Evolutionary conservation across 176 grass and related monocot species (phyloP).

Genomic region (Otatea glauca): DNA sequence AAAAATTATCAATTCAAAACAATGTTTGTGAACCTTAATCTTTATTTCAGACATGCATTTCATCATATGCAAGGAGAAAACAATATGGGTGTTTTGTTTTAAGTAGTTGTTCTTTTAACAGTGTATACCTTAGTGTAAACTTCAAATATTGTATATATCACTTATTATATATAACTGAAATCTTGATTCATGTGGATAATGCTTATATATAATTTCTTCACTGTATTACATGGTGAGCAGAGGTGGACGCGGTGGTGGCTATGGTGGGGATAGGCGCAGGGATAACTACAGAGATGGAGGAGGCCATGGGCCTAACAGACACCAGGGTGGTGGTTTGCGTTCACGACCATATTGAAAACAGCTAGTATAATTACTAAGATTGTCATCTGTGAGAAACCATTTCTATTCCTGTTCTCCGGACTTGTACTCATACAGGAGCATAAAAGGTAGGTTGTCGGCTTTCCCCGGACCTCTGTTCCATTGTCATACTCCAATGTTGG

Average conservation of each 20-base stretch:
- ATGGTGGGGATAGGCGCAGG: slow-evolving; percentile 83
- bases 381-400: slow-evolving; percentile 80
- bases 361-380: slow-evolving; percentile 70
- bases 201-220: neutral
- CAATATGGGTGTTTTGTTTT: neutral
- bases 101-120: neutral
- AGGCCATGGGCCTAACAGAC: slow-evolving; percentile 84
- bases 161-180: neutral
- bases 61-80: neutral
- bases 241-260: slow-evolving; percentile 72
- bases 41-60: neutral
- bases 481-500: slow-evolving; percentile 52
- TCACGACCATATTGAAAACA: slow-evolving; percentile 83
- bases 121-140: neutral
- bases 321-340: slow-evolving; percentile 79
- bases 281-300: slow-evolving; percentile 85
- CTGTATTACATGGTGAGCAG: slow-evolving; percentile 30
- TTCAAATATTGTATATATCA: neutral
- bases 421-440: slow-evolving; percentile 70
- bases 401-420: slow-evolving; percentile 79
- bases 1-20: neutral
- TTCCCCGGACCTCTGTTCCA: slow-evolving; percentile 53
- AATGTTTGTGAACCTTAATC: neutral
- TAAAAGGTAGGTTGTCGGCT: slow-evolving; percentile 75
- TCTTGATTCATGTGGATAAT: slow-evolving; percentile 7